Percentiles rank a stretch among this genome's conserved stretches.
phyloP scores from a whole-genome alignment of 1,284 basidiomycete species.

The Moniliophthora roreri region DNA sequence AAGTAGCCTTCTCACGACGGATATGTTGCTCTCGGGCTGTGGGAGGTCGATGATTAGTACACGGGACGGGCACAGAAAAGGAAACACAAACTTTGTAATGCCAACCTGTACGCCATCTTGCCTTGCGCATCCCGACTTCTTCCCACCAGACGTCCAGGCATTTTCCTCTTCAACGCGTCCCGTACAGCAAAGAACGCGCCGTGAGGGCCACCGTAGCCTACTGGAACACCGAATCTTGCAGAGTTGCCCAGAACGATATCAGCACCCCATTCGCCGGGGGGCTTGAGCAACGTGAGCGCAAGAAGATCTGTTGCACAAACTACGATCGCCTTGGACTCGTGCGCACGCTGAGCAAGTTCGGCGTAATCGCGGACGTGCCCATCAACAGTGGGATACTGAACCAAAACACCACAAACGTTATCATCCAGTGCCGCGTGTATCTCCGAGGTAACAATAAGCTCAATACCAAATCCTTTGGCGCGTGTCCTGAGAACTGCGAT shows the following conservation, averaged over 20 bases:
- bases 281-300: constrained; percentile 90
- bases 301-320: constrained; percentile 91
- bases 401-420: constrained; percentile 82
- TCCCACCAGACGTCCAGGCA: constrained; percentile 95
- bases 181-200: constrained; percentile 96
- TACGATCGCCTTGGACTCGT: constrained; percentile 78
- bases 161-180: constrained; percentile 93
- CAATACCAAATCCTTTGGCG: constrained; percentile 88
- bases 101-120: constrained; percentile 87
- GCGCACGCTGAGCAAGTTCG: constrained; percentile 67
- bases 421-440: constrained; percentile 52
- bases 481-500: constrained; percentile 84
- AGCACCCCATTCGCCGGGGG: constrained; percentile 98
- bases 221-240: constrained; percentile 92
- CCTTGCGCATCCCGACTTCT: constrained; percentile 85
- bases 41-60: constrained; percentile 14
- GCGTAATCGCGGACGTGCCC: constrained; percentile 83
- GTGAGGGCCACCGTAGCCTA: constrained; percentile 90
- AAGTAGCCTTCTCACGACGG: constrained; percentile 92
- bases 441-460: constrained; percentile 66
- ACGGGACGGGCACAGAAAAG: neutral
- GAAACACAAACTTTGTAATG: constrained; percentile 83
- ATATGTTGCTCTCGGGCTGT: constrained; percentile 95
- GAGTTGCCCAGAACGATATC: constrained; percentile 96
- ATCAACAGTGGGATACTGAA: constrained; percentile 93